Evolutionary conservation across 257 asterid species (phyloP).

Genomic region (Solanum piurae): DNA sequence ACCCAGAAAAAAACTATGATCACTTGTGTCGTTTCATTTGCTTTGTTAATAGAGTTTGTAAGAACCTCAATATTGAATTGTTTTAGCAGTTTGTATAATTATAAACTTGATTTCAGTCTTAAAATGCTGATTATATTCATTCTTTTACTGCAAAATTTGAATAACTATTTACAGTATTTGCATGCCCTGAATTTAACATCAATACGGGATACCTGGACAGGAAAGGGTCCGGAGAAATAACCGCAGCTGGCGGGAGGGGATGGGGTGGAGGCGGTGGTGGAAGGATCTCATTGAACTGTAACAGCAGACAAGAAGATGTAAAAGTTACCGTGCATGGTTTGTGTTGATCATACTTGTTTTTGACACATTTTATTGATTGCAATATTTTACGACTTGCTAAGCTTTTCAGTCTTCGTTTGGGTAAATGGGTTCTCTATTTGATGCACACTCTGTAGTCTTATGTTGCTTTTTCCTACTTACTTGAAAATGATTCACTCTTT

Average conservation of each 20-base stretch:
- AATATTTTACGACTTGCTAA: conserved; percentile 6
- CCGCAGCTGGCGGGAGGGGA: conserved; percentile 96
- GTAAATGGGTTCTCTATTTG: background rate
- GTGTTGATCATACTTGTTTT: conserved; percentile 23
- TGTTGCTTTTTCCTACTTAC: background rate
- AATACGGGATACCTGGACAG: conserved; percentile 26
- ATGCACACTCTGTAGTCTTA: background rate
- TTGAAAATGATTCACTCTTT: background rate
- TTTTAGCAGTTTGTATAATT: background rate
- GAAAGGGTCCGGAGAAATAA: conserved; percentile 76
- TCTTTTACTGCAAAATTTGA: background rate
- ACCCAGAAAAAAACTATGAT: no score
- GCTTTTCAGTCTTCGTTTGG: conserved; percentile 5
- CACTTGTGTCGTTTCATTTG: background rate
- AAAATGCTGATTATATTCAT: background rate
- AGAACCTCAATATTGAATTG: background rate
- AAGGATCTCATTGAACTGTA: conserved; percentile 78
- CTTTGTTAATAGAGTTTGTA: background rate
- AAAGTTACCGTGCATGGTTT: conserved; percentile 78
- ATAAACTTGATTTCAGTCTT: background rate
- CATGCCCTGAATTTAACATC: conserved; percentile 2
- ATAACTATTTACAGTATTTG: background rate
- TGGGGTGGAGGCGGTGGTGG: conserved; percentile 99
- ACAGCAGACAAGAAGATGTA: conserved; percentile 97
- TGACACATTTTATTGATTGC: conserved; percentile 15